Base-by-base conservation (phyloP, 1,284 basidiomycete genomes). In the Gomphus bonarii region DNA sequence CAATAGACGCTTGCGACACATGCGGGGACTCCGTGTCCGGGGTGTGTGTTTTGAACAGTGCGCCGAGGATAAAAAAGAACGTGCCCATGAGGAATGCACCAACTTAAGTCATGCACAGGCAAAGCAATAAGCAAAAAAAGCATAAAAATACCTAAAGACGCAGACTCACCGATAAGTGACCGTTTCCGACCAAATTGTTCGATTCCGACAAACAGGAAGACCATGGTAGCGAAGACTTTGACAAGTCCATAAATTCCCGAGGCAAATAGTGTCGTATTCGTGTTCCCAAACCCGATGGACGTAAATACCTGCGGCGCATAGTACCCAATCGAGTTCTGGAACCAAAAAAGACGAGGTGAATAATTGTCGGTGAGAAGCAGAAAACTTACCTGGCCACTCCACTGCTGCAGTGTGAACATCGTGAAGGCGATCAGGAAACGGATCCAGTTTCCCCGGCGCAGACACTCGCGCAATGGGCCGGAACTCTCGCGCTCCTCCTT, bases 381-480 rank as follows among this genome's bases (percentile, higher is more conserved):
- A 10, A n/a, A 11, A 31, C 28, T 31, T 5, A 57, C 55, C 65
- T 78, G 77, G 11, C 74, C 85, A 42, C 73, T 74, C 79, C 80
- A 86, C 66, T 87, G 84, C 68, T 87, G 84, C 14, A 85, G 71
- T 54, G 75, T 66, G 65, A 78, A 75, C 58, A 84, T 83, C 33
- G 76, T 70, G 62, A 83, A 78, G 3, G 77, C 85, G 61, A 88
- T 85, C 48, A 82, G 70, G 70, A 88, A 85, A 50, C 85, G 78
- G 55, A 83, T 70, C 48, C 38, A 78, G 63, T 55, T 69, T 73
- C 59, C 70, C 77, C 50, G 62, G 62, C 49, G 65, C 71, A 50
- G 71, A 76, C 57, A 57, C 44, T 57, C 48, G 6, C 25, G 55
- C 7, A 57, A 14, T 11, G 55, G 18, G 31, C 55, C 55, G 25